Evolutionary conservation across 306 rosid genomes (phyloP).

Genomic region (Cicer chorassanicum): DNA sequence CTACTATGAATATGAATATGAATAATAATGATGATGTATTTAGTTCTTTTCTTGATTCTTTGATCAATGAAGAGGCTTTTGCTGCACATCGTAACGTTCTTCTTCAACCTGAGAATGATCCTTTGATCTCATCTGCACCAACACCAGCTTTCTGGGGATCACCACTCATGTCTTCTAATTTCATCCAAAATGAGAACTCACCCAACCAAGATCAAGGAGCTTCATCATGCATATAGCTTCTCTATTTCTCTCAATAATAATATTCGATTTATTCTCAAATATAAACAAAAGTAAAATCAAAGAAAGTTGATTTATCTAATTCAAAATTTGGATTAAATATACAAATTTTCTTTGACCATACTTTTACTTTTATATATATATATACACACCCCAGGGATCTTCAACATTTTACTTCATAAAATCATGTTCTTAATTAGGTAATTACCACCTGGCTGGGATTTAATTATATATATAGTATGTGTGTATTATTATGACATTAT

Average conservation of each 20-base stretch:
- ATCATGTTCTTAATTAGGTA: no score
- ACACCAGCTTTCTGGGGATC: conserved; percentile 4
- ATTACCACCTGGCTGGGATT: background rate
- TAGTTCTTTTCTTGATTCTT: conserved; percentile 75
- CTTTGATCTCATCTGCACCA: conserved; percentile 33
- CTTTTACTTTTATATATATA: no score
- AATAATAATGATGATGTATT: conserved; percentile 57
- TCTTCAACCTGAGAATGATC: conserved; percentile 47
- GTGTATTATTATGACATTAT: background rate
- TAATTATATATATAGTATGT: background rate
- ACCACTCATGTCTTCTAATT: background rate
- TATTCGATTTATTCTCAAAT: no score
- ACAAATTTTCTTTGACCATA: no score
- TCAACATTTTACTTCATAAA: background rate
- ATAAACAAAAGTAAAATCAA: no score
- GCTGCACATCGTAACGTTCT: conserved; percentile 38
- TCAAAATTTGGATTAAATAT: no score
- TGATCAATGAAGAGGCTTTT: conserved; percentile 76
- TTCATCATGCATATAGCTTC: conserved; percentile 1
- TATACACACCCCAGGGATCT: background rate
- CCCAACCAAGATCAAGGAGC: background rate
- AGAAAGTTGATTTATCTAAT: no score
- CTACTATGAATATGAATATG: no score
- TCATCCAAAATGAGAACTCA: background rate
- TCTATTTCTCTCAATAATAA: background rate